Evolutionary conservation across 371 early-diverging fungal species (phyloP), one percentile per base, ranked within the genome.

Genomic region (Dichotomocladium elegans): DNA sequence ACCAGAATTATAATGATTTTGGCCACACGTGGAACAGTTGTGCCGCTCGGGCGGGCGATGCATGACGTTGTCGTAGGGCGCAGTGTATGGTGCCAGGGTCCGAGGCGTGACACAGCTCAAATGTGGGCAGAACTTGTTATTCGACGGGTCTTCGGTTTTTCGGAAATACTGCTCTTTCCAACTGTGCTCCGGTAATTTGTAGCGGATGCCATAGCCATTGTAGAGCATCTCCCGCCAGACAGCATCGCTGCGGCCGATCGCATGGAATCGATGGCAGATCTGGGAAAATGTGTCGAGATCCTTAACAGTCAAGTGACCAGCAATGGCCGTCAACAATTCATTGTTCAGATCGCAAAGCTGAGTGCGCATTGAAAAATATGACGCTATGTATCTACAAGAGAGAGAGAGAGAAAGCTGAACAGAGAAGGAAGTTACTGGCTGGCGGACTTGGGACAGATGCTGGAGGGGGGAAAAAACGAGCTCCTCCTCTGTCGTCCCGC

Each of bases 91-190:
- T 19, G 58, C 64, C 42, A 74, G 45, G 4, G 35, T 47, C 2
- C 52, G 51, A 1, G 51, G 50, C 3, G 57, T 55, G 0, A 74
- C 66, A 53, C 44, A 22, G 12, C 72, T 61, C n/a, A 76, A 30
- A 43, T 76, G 77, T 14, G 77, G 77, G 33, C 77, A 76, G 15
- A 76, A 63, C 15, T 63, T 45, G 30, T 62, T 70, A 34, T 76
- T 41, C 12, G 53, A 30, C 12, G 72, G 70, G 43, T 76, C 77
- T 4, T 61, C 55, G 7, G 51, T 19, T 42, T 72, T 72, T 2
- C 63, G 57, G 8, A 40, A 48, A 31, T 70, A 76, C 64, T 68
- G 62, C 7, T 63, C 64, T 45, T 62, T 70, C 77, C 77, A 76
- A 0, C 50, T 52, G 15, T 72, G 66, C 0, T 66, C 41, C 0